Evolutionary conservation across 1,284 basidiomycete genomes (phyloP), one percentile per base, ranked within the genome.

Genomic region (Amylostereum areolatum): DNA sequence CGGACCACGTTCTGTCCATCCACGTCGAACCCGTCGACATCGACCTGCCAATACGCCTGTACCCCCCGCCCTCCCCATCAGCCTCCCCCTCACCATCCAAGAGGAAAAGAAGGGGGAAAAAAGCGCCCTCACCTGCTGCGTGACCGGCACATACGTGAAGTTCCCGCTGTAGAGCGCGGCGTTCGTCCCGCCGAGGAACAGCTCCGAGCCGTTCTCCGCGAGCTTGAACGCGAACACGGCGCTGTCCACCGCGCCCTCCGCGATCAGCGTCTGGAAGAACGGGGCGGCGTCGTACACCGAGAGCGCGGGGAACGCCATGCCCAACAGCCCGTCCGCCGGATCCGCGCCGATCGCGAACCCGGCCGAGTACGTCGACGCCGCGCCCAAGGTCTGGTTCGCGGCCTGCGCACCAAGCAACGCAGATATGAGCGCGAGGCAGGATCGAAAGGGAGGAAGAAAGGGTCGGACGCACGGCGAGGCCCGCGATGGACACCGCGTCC

Each of bases 141-240:
- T 58, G 10, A 66, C 56, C 4, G 58, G 42, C 0, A 54, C 46
- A 34, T 58, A 59, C 2, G 61, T 59, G 40, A 65, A 55, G 35
- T 45, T 35, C 18, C 59, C 63, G 0, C 49, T 51, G 52, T 52
- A 59, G 5, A 56, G 44, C 3, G 40, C 11, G 7, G 34, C 35
- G 46, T 66, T 52, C 27, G 51, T 48, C 2, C 71, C 70, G 30
- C 77, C 77, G 18, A 78, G 63, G 53, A 59, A 68, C 24, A 78
- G 68, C 52, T 69, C 67, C 11, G 63, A 62, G 8, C 62, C 60
- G 34, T 37, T 28, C 25, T 32, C 5, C 3, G 43, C 47, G 48
- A 37, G 30, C 32, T 31, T 25, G 10, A 32, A 11, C 32, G 30
- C 35, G 25, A 25, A 24, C 9, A 31, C 30, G 32, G 24, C 24